These are phyloP conservation scores for Cercospora sesami DNA, from an alignment of 2,329 filamentous ascomycete species.

Conservation along the genomic window DNA sequence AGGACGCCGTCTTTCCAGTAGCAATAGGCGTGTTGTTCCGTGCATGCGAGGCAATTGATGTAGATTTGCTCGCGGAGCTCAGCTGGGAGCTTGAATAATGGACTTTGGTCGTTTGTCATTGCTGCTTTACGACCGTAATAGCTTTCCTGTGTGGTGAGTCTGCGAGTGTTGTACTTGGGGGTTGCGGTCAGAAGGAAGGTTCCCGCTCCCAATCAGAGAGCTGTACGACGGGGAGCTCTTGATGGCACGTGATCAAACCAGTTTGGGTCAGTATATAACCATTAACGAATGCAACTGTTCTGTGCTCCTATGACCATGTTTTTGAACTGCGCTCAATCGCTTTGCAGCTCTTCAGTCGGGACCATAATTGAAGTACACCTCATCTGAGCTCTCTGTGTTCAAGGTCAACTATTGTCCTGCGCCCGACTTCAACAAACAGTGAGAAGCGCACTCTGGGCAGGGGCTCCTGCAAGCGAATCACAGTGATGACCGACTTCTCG, in stretches of 20 bases:
- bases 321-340: not conserved
- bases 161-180: not conserved
- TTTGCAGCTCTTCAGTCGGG: not conserved
- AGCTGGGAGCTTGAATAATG: slow-evolving; percentile 30
- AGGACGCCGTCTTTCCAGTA: slow-evolving; percentile 23
- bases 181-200: not conserved
- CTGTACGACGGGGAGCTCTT: not conserved
- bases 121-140: not conserved
- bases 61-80: slow-evolving; percentile 39
- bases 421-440: not conserved
- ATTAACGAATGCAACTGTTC: not conserved
- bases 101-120: not conserved
- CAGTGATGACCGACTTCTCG: not conserved
- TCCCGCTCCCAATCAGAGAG: not conserved
- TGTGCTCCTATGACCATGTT: not conserved
- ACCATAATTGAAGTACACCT: not conserved
- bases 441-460: not conserved
- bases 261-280: not conserved
- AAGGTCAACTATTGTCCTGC: not conserved
- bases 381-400: not conserved
- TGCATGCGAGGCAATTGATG: slow-evolving; percentile 27
- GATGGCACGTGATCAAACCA: not conserved
- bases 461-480: not conserved
- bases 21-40: slow-evolving; percentile 24
- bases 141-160: slow-evolving; percentile 44